Percentiles rank a stretch among this genome's conserved stretches.
phyloP scores from a whole-genome alignment of 345 rosid species.

The Rhodomyrtus tomentosa region DNA sequence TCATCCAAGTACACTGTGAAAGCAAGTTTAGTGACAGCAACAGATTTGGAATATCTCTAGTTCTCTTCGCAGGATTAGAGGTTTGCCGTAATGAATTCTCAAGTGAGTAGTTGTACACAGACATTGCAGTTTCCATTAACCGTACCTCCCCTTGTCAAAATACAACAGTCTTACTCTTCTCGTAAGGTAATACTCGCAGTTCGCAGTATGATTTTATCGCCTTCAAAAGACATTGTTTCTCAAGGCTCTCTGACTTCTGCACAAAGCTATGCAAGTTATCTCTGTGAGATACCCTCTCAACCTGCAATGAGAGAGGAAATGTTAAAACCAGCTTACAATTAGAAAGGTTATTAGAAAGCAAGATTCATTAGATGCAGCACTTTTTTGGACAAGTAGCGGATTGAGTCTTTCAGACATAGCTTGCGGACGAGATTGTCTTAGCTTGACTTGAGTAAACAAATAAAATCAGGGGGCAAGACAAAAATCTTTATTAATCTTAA shows the following conservation, averaged over 20 bases:
- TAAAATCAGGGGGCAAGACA: background rate
- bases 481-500: background rate
- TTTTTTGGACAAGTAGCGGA: background rate
- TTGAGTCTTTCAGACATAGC: background rate
- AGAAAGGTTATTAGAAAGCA: background rate
- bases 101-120: background rate
- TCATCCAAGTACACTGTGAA: background rate
- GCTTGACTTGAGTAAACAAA: background rate
- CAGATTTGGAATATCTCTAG: background rate
- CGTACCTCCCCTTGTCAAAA: slow-evolving; percentile 21
- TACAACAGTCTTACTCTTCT: slow-evolving; percentile 61
- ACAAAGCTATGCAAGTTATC: slow-evolving; percentile 74
- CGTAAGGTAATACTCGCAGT: slow-evolving; percentile 70
- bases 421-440: background rate
- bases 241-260: slow-evolving; percentile 85
- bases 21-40: background rate
- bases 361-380: background rate
- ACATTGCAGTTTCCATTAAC: background rate
- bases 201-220: slow-evolving; percentile 82
- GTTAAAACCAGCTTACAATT: background rate
- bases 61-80: background rate
- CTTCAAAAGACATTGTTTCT: slow-evolving; percentile 77
- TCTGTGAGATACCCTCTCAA: slow-evolving; percentile 86
- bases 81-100: background rate
- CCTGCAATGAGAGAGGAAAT: slow-evolving; percentile 30